phyloP scores from a whole-genome alignment of 176 grass and related monocot genomes.

The Oryza meridionalis region DNA sequence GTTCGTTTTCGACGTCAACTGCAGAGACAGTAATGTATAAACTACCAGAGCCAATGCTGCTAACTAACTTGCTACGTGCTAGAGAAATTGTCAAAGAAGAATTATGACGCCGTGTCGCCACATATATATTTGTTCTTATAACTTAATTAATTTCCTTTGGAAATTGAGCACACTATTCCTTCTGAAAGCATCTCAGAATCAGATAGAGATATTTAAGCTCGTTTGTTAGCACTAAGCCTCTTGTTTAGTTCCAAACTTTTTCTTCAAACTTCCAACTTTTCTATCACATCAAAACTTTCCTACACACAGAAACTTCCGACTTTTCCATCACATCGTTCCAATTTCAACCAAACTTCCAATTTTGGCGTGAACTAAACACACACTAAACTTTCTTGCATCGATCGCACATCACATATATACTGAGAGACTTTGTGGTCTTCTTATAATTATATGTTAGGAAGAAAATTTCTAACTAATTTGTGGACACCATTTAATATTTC shows the following conservation, averaged over 20 bases:
- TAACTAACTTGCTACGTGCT: background rate
- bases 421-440: background rate
- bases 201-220: background rate
- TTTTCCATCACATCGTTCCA: no score
- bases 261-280: no score
- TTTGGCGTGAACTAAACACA: no score
- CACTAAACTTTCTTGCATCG: background rate
- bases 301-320: no score
- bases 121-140: background rate
- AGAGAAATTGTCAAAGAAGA: background rate
- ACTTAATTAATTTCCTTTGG: background rate
- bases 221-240: background rate
- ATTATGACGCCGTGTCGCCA: background rate
- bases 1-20: background rate
- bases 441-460: background rate
- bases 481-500: background rate
- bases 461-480: background rate
- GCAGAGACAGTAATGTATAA: constrained; percentile 35
- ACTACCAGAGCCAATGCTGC: constrained; percentile 5
- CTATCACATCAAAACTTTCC: no score
- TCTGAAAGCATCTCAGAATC: background rate
- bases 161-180: background rate
- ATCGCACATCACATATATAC: background rate
- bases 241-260: no score
- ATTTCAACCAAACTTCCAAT: no score